Evolutionary conservation across 2,329 filamentous ascomycete genomes (phyloP), one percentile per base, ranked within the genome.

Genomic region (Zymoseptoria ardabiliae): DNA sequence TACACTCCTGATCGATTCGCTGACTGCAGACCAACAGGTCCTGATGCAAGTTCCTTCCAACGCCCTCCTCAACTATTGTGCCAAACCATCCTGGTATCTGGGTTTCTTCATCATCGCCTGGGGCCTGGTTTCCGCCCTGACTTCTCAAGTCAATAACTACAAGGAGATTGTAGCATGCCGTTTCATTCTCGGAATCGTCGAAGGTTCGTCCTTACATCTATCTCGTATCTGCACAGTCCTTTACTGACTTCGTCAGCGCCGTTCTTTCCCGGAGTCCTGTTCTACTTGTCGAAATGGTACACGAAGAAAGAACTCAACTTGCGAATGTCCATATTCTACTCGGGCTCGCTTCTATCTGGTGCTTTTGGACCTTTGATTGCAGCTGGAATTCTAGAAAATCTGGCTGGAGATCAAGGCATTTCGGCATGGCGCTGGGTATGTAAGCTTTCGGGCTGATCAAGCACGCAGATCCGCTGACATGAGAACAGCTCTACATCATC

Each of bases 21-120:
- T n/a, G n/a, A n/a, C n/a, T n/a, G n/a, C n/a, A n/a, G 17, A 50
- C 49, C 25, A 21, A 55, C n/a, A 71, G 66, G 65, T 70, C 53
- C 61, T 72, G 9, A 70, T 70, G 67, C 65, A 78, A 73, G 71
- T 83, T 3, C 79, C 79, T 0, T 80, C 89, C 61, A 95, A 96
- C 71, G 78, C 93, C 53, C 74, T 96, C 22, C 84, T 96, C 60
- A 96, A 95, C 75, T 56, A 80, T 79, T 68, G 61, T 50, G 67
- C 67, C 75, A 82, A 80, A 19, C 77, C 85, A 1, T 91, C 91
- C 0, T 90, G 87, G 65, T 70, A 70, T 45, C 63, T 70, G 48
- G 76, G 92, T 56, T 96, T 95, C 58, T 70, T 95, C 69, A 95
- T 96, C 87, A 80, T 82, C 66, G 79, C 82, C 1, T 85, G 88